Evolutionary conservation across 1,284 basidiomycete species (phyloP), one percentile per base, ranked within the genome.

Genomic region (Cutaneotrichosporon cyanovorans): DNA sequence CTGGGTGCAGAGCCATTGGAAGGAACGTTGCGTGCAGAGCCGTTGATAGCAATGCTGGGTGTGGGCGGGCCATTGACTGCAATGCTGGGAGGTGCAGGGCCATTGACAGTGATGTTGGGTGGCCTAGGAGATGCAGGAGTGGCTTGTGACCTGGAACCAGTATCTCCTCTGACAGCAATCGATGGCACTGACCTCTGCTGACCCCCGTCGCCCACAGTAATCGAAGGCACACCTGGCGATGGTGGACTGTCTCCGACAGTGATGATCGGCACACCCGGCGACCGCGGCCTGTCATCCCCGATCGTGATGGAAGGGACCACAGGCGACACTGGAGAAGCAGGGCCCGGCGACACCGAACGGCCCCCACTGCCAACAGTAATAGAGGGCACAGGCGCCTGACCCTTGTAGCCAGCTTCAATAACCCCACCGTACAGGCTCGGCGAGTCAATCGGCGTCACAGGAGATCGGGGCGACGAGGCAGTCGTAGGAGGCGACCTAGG

Each of bases 401-500:
- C n/a, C n/a, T n/a, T n/a, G n/a, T n/a, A n/a, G n/a, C n/a, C n/a
- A n/a, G n/a, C n/a, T n/a, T n/a, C n/a, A n/a, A n/a, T n/a, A n/a
- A n/a, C n/a, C n/a, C n/a, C n/a, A n/a, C n/a, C n/a, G n/a, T n/a
- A n/a, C n/a, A 31, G 8, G 30, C 30, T 31, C 9, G 30, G 32
- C 9, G 16, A 16, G 32, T 34, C 16, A 16, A 16, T 8, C 32
- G 32, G 32, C 6, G 32, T 34, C 6, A 34, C 32, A 10, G 32
- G 32, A 8, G 32, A 28, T 7, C 38, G 38, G 6, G 39, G 39
- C 8, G 25, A 28, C 12, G n/a, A 41, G 32, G 20, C 40, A 30
- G n/a, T 38, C 30, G 32, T 32, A 31, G 22, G 42, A 25, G 28
- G 31, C 30, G 31, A 48, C 20, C 36, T 46, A 45, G 36, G 35